Conservation (phyloP, 192 early-diverging fungal genomes). For the Physocladia obscura region DNA sequence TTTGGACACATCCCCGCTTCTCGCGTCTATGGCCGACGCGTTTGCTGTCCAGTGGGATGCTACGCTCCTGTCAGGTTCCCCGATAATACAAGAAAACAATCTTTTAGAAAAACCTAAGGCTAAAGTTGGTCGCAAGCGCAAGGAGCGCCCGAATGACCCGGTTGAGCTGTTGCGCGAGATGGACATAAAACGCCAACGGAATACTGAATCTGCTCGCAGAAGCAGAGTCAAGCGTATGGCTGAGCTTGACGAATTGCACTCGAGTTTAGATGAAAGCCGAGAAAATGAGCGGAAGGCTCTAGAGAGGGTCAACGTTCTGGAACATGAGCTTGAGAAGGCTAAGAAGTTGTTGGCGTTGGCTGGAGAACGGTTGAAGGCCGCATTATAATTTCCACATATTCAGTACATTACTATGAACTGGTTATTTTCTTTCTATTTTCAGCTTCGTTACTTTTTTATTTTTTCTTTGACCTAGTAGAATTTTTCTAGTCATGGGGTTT, state of each 20-base stretch:
- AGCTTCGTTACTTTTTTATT: too few relatives aligned
- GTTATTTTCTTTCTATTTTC: too few relatives aligned
- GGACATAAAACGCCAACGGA: conserved; percentile 48
- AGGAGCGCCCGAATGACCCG: conserved; percentile 41
- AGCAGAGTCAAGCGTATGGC: conserved; percentile 85
- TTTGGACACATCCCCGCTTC: background rate
- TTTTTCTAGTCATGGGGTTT: too few relatives aligned
- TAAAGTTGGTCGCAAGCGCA: conserved; percentile 45
- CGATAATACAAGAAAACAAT: background rate
- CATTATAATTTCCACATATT: too few relatives aligned
- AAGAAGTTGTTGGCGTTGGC: conserved; percentile 14
- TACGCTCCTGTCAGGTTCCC: background rate
- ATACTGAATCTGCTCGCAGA: conserved; percentile 93
- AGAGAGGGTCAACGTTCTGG: conserved; percentile 19
- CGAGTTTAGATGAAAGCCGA: conserved; percentile 64
- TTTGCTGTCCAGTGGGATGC: conserved; percentile 4
- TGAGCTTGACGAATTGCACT: conserved; percentile 77
- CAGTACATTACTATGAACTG: too few relatives aligned
- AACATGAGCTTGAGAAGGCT: conserved; percentile 9
- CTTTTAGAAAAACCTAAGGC: conserved; percentile 21
- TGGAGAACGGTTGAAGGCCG: conserved; percentile 2
- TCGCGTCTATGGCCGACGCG: background rate
- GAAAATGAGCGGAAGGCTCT: conserved; percentile 20
- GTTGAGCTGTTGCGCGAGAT: conserved; percentile 38
- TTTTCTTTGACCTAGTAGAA: too few relatives aligned